phyloP scores from a whole-genome alignment of 2,329 filamentous ascomycete species.

The Alternaria atra region DNA sequence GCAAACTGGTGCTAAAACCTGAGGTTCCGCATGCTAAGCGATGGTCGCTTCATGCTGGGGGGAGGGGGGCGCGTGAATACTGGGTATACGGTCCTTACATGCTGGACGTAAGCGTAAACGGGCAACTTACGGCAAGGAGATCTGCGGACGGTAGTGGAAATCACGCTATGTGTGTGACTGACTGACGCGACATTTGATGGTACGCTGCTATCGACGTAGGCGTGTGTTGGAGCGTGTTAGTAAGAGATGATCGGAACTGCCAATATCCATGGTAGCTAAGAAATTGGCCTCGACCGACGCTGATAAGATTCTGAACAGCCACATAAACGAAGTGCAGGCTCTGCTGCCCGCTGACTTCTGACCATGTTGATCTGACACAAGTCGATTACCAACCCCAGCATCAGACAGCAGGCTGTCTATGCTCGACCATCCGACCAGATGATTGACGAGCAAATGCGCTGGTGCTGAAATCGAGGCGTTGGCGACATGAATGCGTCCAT shows the following conservation, averaged over 20 bases:
- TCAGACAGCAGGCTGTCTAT: conserved; percentile 2
- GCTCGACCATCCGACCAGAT: background rate
- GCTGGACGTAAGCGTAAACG: conserved; percentile 21
- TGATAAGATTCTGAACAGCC: conserved; percentile 9
- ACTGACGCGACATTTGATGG: conserved; percentile 6
- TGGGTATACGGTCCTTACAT: conserved; percentile 24
- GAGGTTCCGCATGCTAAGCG: conserved; percentile 33
- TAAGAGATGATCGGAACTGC: conserved; percentile 9
- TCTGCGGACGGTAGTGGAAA: conserved; percentile 7
- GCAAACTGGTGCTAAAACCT: conserved; percentile 20
- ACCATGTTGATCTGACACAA: conserved; percentile 6
- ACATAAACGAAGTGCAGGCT: conserved; percentile 2
- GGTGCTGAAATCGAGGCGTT: background rate
- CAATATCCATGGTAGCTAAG: conserved; percentile 15
- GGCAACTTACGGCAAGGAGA: conserved; percentile 12
- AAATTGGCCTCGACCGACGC: conserved; percentile 17
- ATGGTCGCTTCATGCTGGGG: conserved; percentile 34
- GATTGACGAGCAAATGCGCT: background rate
- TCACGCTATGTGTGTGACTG: conserved; percentile 2
- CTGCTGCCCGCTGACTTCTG: conserved; percentile 5
- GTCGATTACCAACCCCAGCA: conserved; percentile 9
- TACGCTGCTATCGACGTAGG: conserved; percentile 1
- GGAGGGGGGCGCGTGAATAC: conserved; percentile 27
- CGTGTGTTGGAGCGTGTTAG: conserved; percentile 1
- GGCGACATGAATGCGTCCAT: conserved; percentile 6